These are phyloP conservation scores for Penicillium robsamsonii DNA, from an alignment of 495 filamentous ascomycete species.

Conservation along the genomic window DNA sequence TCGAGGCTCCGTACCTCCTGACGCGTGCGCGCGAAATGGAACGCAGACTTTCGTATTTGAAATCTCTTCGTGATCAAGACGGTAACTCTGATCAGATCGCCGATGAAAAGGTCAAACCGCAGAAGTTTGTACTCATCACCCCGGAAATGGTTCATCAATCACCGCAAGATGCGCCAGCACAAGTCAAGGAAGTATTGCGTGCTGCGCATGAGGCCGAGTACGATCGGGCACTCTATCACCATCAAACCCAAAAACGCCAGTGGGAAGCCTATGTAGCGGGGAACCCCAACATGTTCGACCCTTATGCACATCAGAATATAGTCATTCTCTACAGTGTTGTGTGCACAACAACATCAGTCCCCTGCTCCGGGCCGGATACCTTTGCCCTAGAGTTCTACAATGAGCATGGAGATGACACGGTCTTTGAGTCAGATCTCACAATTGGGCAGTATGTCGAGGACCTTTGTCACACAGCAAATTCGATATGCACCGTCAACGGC, in stretches of 20 bases:
- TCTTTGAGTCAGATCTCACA: slow-evolving; percentile 83
- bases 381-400: slow-evolving; percentile 89
- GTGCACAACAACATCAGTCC: slow-evolving; percentile 84
- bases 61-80: slow-evolving; percentile 77
- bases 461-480: slow-evolving; percentile 70
- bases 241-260: slow-evolving; percentile 88
- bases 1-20: slow-evolving; percentile 87
- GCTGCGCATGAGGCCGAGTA: slow-evolving; percentile 96
- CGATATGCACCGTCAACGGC: slow-evolving; percentile 73
- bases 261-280: slow-evolving; percentile 92
- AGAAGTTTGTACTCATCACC: slow-evolving; percentile 83
- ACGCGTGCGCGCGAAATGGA: slow-evolving; percentile 92
- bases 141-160: slow-evolving; percentile 90
- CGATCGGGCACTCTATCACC: slow-evolving; percentile 90
- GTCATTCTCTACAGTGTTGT: slow-evolving; percentile 92
- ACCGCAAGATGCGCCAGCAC: slow-evolving; percentile 69
- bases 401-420: slow-evolving; percentile 64
- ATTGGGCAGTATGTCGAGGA: slow-evolving; percentile 96
- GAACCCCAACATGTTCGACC: slow-evolving; percentile 84
- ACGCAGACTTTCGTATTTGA: slow-evolving; percentile 73
- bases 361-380: slow-evolving; percentile 85
- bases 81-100: slow-evolving; percentile 48
- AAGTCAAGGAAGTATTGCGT: slow-evolving; percentile 88
- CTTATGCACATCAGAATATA: slow-evolving; percentile 91
- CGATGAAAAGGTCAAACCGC: slow-evolving; percentile 58